These are phyloP conservation scores for Polychytrium aggregatum DNA, from an alignment of 192 early-diverging fungal genomes.

Conservation along the genomic window DNA sequence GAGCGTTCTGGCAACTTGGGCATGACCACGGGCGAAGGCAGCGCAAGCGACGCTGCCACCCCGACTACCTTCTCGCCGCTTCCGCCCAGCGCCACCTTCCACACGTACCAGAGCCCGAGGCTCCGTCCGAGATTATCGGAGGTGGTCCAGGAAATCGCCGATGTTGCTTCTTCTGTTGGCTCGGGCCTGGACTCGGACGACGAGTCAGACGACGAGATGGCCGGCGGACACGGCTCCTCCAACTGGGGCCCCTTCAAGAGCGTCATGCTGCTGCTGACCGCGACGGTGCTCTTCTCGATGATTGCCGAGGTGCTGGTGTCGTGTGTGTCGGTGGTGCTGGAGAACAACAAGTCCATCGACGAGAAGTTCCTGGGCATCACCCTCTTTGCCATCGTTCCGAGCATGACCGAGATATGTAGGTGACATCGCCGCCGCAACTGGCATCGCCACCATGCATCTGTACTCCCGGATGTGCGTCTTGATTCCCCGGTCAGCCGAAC, in stretches of 20 bases:
- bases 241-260: conserved; percentile 81
- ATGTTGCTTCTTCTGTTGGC: conserved; percentile 3
- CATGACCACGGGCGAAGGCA: too few relatives aligned
- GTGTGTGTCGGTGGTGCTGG: conserved; percentile 72
- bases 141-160: too few relatives aligned
- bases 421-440: not conserved
- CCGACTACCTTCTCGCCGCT: too few relatives aligned
- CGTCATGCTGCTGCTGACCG: conserved; percentile 62
- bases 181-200: conserved; percentile 20
- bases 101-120: too few relatives aligned
- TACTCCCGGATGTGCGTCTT: too few relatives aligned
- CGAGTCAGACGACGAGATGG: conserved; percentile 47
- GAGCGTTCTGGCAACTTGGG: too few relatives aligned
- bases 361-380: conserved; percentile 90
- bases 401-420: conserved; percentile 80
- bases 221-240: conserved; percentile 77
- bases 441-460: too few relatives aligned
- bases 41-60: too few relatives aligned
- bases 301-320: conserved; percentile 89
- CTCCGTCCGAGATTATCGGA: too few relatives aligned
- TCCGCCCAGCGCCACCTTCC: too few relatives aligned
- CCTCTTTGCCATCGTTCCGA: conserved; percentile 90
- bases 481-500: too few relatives aligned
- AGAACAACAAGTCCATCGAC: conserved; percentile 42
- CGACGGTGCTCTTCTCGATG: conserved; percentile 74